Conservation (phyloP, 345 rosid species). For the Arabidopsis suecica region DNA sequence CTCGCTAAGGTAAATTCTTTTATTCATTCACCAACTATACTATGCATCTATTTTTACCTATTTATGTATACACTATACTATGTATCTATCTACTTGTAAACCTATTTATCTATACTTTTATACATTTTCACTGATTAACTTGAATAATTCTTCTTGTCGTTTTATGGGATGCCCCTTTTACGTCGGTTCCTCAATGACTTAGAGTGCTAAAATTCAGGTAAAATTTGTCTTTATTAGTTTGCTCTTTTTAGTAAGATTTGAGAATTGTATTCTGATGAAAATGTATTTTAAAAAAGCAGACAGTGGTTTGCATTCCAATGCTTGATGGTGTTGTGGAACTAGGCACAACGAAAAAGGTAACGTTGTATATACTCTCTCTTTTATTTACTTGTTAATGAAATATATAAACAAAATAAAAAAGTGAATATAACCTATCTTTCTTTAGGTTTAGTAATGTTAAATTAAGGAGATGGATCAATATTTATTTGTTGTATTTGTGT, state of each 20-base stretch:
- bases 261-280: constrained; percentile 17
- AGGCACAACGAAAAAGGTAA: constrained; percentile 79
- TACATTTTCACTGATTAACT: background rate
- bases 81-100: background rate
- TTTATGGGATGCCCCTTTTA: constrained; percentile 10
- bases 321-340: constrained; percentile 89
- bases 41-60: constrained; percentile 13
- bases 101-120: background rate
- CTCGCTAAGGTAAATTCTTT: constrained; percentile 76
- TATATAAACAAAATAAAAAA: background rate
- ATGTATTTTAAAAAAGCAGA: constrained; percentile 51
- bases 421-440: background rate
- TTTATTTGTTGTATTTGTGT: background rate
- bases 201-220: constrained; percentile 44
- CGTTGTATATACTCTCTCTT: background rate
- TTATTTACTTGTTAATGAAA: background rate
- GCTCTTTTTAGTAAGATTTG: background rate
- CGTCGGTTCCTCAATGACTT: constrained; percentile 2
- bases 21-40: constrained; percentile 4
- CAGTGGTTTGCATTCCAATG: constrained; percentile 90
- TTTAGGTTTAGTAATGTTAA: background rate
- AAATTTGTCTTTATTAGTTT: background rate
- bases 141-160: background rate
- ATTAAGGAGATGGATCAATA: background rate
- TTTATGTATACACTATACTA: background rate